phyloP scores from a whole-genome alignment of 768 basidiomycete genomes.

The Mycena venus region DNA sequence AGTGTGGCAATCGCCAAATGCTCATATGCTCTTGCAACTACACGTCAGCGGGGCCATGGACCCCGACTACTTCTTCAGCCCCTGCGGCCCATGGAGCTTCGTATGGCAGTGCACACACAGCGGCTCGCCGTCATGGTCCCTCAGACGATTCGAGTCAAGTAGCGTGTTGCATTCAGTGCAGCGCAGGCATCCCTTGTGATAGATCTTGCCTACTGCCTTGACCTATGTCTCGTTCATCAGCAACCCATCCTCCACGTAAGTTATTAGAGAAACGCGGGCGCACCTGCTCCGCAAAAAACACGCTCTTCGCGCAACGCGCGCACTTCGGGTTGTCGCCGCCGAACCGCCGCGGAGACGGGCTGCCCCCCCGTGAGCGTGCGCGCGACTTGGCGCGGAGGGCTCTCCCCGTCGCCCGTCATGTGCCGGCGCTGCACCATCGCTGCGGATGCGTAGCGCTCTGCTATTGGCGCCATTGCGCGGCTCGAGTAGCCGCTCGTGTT shows the following conservation, averaged over 20 bases:
- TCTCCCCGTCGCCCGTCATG: conserved; percentile 37
- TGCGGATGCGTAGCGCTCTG: conserved; percentile 31
- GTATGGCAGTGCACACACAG: conserved; percentile 81
- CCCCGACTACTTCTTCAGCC: conserved; percentile 29
- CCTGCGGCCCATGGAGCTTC: conserved; percentile 58
- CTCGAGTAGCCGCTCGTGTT: conserved; percentile 17
- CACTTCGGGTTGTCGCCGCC: conserved; percentile 73
- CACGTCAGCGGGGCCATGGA: too few species aligned
- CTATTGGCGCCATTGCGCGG: conserved; percentile 25
- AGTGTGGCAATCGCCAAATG: background rate
- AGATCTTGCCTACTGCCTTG: conserved; percentile 86
- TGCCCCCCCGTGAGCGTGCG: conserved; percentile 53
- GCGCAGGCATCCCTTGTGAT: conserved; percentile 83
- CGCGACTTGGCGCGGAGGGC: conserved; percentile 27
- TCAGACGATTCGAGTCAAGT: conserved; percentile 79
- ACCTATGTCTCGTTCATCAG: conserved; percentile 59
- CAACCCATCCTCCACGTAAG: too few species aligned
- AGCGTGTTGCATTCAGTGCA: conserved; percentile 78
- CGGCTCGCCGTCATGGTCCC: conserved; percentile 83
- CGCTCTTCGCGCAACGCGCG: conserved; percentile 78
- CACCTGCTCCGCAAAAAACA: conserved; percentile 62
- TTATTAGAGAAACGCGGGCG: background rate
- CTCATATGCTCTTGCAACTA: background rate
- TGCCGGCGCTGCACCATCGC: conserved; percentile 33
- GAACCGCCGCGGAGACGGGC: conserved; percentile 62